phyloP scores from a whole-genome alignment of 129 eudicot genomes.

The Pseudognaphalium luteoalbum region DNA sequence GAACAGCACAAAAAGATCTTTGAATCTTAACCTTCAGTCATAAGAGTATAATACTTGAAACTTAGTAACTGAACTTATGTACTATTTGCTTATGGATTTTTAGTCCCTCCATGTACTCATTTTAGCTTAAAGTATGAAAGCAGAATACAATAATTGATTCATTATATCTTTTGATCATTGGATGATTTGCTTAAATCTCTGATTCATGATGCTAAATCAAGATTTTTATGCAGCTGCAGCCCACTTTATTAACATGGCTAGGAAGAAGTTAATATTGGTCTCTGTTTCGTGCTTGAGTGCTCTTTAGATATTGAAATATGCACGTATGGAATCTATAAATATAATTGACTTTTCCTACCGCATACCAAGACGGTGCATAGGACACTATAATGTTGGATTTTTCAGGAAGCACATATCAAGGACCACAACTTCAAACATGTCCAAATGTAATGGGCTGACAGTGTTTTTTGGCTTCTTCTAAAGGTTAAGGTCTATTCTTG shows the following conservation, averaged over 20 bases:
- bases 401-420: slow-evolving; percentile 15
- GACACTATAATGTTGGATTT: slow-evolving; percentile 31
- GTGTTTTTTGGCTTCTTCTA: slow-evolving; percentile 8
- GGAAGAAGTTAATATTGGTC: slow-evolving; percentile 1
- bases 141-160: not conserved
- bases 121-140: not conserved
- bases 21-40: not conserved
- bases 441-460: not conserved
- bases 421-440: slow-evolving; percentile 28
- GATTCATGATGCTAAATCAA: slow-evolving; percentile 3
- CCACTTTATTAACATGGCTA: slow-evolving; percentile 19
- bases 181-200: not conserved
- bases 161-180: not conserved
- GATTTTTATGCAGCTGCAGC: slow-evolving; percentile 3
- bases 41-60: not conserved
- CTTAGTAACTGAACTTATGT: not conserved
- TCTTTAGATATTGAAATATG: slow-evolving; percentile 14
- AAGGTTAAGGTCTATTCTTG: slow-evolving; percentile 22
- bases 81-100: not conserved
- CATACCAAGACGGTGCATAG: slow-evolving; percentile 20
- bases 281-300: slow-evolving; percentile 23
- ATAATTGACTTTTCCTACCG: slow-evolving; percentile 5
- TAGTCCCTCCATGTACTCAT: not conserved
- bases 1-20: not conserved
- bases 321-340: not conserved